These are phyloP conservation scores for Fusarium sp. DNA, from an alignment of 2,329 filamentous ascomycete species.

Conservation along the genomic window DNA sequence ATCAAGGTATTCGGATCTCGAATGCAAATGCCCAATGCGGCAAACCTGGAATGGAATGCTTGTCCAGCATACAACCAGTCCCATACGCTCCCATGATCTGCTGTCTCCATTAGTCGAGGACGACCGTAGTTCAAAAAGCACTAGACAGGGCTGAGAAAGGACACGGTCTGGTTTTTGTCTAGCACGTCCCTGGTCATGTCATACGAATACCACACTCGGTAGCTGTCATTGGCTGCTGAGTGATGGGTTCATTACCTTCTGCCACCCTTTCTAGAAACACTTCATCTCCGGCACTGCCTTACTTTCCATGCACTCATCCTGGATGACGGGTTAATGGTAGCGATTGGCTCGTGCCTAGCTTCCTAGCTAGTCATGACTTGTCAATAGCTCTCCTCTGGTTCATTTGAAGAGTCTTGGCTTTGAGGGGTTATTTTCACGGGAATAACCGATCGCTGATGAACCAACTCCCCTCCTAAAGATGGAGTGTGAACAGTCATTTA, in stretches of 20 bases:
- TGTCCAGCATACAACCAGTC: slow-evolving; percentile 5
- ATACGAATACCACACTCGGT: neutral
- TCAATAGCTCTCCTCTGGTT: slow-evolving; percentile 7
- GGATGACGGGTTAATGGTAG: slow-evolving; percentile 7
- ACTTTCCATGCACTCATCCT: slow-evolving; percentile 13
- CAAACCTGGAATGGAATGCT: slow-evolving; percentile 17
- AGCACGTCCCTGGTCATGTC: slow-evolving; percentile 11
- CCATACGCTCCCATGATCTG: slow-evolving; percentile 7
- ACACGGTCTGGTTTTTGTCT: slow-evolving; percentile 26
- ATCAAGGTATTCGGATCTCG: slow-evolving; percentile 4
- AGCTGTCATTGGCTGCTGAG: slow-evolving; percentile 28
- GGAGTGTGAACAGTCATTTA: slow-evolving; percentile 11
- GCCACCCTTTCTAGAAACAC: slow-evolving; percentile 42
- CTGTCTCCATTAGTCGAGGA: slow-evolving; percentile 16
- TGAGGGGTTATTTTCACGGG: slow-evolving; percentile 9
- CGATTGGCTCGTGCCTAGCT: neutral
- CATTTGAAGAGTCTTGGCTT: slow-evolving; percentile 9
- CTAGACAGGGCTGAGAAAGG: slow-evolving; percentile 41
- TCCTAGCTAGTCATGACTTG: neutral
- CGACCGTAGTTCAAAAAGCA: slow-evolving; percentile 5
- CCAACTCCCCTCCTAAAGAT: slow-evolving; percentile 16
- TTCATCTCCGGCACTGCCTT: slow-evolving; percentile 38
- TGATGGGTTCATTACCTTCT: slow-evolving; percentile 32
- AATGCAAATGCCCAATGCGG: slow-evolving; percentile 13
- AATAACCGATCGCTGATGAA: slow-evolving; percentile 23